These are phyloP conservation scores for Cercophora samala DNA, from an alignment of 495 filamentous ascomycete genomes.

Conservation along the genomic window DNA sequence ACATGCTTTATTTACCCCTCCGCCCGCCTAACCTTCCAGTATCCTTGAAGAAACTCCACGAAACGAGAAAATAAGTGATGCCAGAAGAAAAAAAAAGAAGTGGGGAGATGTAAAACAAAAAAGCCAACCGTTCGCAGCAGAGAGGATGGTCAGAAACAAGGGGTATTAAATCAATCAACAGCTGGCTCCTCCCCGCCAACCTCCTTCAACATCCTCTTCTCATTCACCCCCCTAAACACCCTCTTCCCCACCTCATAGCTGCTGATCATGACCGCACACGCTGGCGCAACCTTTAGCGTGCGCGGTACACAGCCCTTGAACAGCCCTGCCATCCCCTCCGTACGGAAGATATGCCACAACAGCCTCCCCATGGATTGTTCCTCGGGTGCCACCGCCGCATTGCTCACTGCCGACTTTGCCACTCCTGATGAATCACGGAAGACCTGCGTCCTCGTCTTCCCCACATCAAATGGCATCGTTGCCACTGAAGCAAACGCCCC, in stretches of 20 bases:
- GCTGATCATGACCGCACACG: slow-evolving; percentile 99
- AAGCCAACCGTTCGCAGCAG: too few species aligned
- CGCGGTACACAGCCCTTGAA: slow-evolving; percentile 89
- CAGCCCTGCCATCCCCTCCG: slow-evolving; percentile 75
- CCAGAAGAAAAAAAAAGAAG: background rate
- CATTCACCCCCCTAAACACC: slow-evolving; percentile 75
- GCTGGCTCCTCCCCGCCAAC: background rate
- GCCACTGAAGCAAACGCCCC: slow-evolving; percentile 83
- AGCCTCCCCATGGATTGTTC: slow-evolving; percentile 71
- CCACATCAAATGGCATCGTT: slow-evolving; percentile 95
- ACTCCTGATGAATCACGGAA: slow-evolving; percentile 46
- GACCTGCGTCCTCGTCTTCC: slow-evolving; percentile 91
- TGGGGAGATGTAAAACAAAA: background rate
- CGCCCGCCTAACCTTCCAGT: background rate
- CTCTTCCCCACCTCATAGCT: slow-evolving; percentile 95
- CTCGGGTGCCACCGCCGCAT: slow-evolving; percentile 55
- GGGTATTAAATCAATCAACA: background rate
- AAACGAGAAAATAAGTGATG: background rate
- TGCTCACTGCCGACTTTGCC: slow-evolving; percentile 20
- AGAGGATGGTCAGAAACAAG: too few species aligned
- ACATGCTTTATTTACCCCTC: background rate
- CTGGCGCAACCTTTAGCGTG: slow-evolving; percentile 90
- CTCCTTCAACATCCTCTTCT: slow-evolving; percentile 33
- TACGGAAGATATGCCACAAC: slow-evolving; percentile 79
- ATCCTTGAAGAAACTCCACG: background rate